Evolutionary conservation across 2,329 filamentous ascomycete genomes (phyloP).

Genomic region (Thermomyces lanuginosus): DNA sequence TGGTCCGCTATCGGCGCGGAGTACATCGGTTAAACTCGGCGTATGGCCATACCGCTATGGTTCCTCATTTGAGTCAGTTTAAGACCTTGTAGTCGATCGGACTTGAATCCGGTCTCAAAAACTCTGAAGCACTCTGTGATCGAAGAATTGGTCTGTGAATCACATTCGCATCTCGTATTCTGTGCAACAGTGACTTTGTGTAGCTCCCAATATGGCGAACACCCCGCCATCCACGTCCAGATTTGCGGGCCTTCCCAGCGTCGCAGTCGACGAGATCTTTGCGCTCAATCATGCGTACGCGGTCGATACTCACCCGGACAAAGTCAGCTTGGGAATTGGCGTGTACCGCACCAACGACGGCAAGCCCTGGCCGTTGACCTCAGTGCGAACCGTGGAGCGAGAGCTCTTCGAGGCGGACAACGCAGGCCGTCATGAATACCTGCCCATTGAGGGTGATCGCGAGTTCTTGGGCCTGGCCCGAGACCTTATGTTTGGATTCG

Average conservation of each 20-base stretch:
- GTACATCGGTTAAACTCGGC: too few species aligned
- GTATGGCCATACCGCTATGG: too few species aligned
- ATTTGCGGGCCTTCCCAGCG: constrained; percentile 71
- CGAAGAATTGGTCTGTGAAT: too few species aligned
- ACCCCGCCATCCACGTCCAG: too few species aligned
- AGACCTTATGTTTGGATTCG: constrained; percentile 55
- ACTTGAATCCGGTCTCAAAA: too few species aligned
- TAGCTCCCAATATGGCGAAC: too few species aligned
- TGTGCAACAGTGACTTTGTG: too few species aligned
- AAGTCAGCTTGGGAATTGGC: constrained; percentile 81
- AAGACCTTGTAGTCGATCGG: too few species aligned
- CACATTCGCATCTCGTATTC: too few species aligned
- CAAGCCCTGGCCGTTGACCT: constrained; percentile 90
- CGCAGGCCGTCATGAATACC: constrained; percentile 89
- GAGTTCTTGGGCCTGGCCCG: constrained; percentile 74
- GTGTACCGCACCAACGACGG: constrained; percentile 83
- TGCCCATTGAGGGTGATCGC: constrained; percentile 74
- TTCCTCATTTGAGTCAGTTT: too few species aligned
- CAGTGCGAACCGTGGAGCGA: constrained; percentile 67
- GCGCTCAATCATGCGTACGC: constrained; percentile 71
- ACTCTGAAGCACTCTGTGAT: too few species aligned
- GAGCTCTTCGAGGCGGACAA: constrained; percentile 67
- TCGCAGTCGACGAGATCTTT: constrained; percentile 82
- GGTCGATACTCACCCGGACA: constrained; percentile 53
- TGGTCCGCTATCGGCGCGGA: too few species aligned